Evolutionary conservation across 78 protist genomes (phyloP).

Genomic region (Acrasis kona): DNA sequence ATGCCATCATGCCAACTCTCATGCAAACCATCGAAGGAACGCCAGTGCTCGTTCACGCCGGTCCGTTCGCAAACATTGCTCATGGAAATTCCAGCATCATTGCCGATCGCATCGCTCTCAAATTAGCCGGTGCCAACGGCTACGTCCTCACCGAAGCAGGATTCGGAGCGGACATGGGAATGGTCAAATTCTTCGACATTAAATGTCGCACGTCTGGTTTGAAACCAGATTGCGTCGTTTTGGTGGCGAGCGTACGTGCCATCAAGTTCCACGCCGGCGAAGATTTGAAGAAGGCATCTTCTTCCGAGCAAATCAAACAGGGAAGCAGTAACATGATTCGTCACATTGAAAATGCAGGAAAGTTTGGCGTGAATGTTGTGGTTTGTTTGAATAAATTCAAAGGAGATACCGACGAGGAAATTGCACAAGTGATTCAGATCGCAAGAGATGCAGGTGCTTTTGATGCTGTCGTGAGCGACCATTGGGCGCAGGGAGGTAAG

Average conservation of each 20-base stretch:
- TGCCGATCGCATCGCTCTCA: slow-evolving; percentile 86
- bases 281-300: not conserved
- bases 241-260: slow-evolving; percentile 91
- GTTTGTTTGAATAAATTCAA: slow-evolving; percentile 79
- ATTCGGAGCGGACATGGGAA: slow-evolving; percentile 72
- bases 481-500: slow-evolving; percentile 76
- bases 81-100: slow-evolving; percentile 89
- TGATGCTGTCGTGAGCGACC: slow-evolving; percentile 66
- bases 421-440: slow-evolving; percentile 20
- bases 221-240: slow-evolving; percentile 67
- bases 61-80: slow-evolving; percentile 98
- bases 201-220: slow-evolving; percentile 83
- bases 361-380: slow-evolving; percentile 84
- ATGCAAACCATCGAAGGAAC: slow-evolving; percentile 85
- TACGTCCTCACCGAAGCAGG: slow-evolving; percentile 94
- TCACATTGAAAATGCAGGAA: slow-evolving; percentile 50
- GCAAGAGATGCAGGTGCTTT: slow-evolving; percentile 72
- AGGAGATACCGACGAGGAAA: slow-evolving; percentile 59
- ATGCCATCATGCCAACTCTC: slow-evolving; percentile 89
- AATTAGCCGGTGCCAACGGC: slow-evolving; percentile 87
- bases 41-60: slow-evolving; percentile 90
- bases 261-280: slow-evolving; percentile 89
- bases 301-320: slow-evolving; percentile 1
- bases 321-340: slow-evolving; percentile 59
- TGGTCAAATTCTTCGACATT: slow-evolving; percentile 93